A percentile compares a stretch with the other conserved stretches of the same genome.
Evolutionary conservation across 768 basidiomycete species (phyloP).

Genomic region (Lactifluus piperatus): DNA sequence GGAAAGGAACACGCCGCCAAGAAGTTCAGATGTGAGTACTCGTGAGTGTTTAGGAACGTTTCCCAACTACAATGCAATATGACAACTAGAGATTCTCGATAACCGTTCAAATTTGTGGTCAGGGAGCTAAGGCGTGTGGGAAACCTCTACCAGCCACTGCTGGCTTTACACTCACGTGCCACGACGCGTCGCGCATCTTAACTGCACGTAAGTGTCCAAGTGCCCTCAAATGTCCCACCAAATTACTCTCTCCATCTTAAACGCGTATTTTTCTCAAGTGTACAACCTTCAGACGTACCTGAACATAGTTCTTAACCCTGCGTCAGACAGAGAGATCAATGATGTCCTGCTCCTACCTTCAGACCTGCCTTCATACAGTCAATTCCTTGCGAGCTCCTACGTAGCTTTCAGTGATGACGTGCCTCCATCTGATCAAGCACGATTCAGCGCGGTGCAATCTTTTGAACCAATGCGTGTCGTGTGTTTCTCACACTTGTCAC

Average conservation of each 20-base stretch:
- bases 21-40: too few species aligned
- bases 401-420: constrained; percentile 1
- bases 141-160: too few species aligned
- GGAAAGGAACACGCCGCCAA: too few species aligned
- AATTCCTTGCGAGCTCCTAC: constrained; percentile 7
- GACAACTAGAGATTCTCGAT: too few species aligned
- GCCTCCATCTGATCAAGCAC: neutral
- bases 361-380: constrained; percentile 1
- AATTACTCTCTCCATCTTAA: constrained; percentile 14
- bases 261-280: constrained; percentile 10
- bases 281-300: constrained; percentile 9
- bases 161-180: neutral
- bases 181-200: neutral
- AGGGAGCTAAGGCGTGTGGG: too few species aligned
- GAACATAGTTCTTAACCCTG: neutral
- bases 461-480: constrained; percentile 11
- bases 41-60: too few species aligned
- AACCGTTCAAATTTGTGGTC: too few species aligned
- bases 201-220: too few species aligned
- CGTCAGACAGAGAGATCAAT: neutral
- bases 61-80: too few species aligned
- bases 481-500: neutral
- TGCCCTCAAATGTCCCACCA: constrained; percentile 6
- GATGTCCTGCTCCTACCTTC: constrained; percentile 2
- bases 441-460: constrained; percentile 8